phyloP scores from a whole-genome alignment of 192 early-diverging fungal species.

The Mortierella claussenii region DNA sequence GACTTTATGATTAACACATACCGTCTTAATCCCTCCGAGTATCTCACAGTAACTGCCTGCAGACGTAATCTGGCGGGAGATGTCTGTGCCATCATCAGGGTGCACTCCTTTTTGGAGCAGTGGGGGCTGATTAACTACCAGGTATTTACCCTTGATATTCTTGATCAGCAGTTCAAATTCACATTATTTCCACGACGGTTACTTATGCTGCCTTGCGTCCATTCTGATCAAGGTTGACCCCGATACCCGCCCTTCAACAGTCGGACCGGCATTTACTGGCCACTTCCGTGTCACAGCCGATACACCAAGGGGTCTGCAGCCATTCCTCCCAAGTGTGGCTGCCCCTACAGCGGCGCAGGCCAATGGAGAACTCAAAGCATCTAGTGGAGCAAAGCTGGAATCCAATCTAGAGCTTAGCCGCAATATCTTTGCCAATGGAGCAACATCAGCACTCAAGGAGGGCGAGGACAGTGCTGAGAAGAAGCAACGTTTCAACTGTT shows the following conservation, averaged over 20 bases:
- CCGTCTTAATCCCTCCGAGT: slow-evolving; percentile 93
- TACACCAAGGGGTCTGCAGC: slow-evolving; percentile 86
- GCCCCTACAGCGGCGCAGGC: slow-evolving; percentile 45
- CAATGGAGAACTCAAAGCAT: slow-evolving; percentile 23
- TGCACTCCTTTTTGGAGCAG: slow-evolving; percentile 98
- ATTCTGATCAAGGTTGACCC: slow-evolving; percentile 79
- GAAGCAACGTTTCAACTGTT: slow-evolving; percentile 68
- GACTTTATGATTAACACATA: slow-evolving; percentile 99
- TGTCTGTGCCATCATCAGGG: slow-evolving; percentile 98
- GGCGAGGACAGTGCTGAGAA: slow-evolving; percentile 53
- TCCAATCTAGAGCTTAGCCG: slow-evolving; percentile 60
- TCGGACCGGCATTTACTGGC: slow-evolving; percentile 95
- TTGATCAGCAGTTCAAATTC: no score
- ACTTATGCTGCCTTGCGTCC: not conserved
- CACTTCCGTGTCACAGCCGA: slow-evolving; percentile 97
- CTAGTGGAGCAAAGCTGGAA: slow-evolving; percentile 32
- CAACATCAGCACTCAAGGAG: slow-evolving; percentile 38
- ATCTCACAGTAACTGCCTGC: slow-evolving; percentile 98
- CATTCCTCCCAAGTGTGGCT: slow-evolving; percentile 76
- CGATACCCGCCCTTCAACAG: slow-evolving; percentile 85
- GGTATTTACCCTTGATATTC: slow-evolving; percentile 55
- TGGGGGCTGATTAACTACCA: slow-evolving; percentile 99
- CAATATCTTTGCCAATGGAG: slow-evolving; percentile 57
- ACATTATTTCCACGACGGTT: no score
- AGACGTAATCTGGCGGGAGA: slow-evolving; percentile 97